Evolutionary conservation across 352 stramenopile species (phyloP).

Genomic region (Globisporangium mamillatum): DNA sequence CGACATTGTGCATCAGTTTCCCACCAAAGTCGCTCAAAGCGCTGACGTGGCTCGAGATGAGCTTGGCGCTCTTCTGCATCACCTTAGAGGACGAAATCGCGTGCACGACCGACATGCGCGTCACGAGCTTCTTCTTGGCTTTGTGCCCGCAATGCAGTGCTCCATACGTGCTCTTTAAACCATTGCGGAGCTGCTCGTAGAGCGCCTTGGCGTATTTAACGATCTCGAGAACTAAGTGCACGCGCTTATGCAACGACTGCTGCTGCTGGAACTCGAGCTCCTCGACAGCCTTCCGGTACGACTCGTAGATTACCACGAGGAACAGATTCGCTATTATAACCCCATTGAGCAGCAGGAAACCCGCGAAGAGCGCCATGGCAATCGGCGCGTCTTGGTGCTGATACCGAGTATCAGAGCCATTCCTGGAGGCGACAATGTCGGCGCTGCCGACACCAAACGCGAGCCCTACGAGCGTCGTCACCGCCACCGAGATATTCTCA

Average conservation of each 20-base stretch:
- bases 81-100: conserved; percentile 19
- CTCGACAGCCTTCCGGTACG: conserved; percentile 29
- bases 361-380: conserved; percentile 30
- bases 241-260: conserved; percentile 19
- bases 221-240: conserved; percentile 27
- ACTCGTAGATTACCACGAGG: conserved; percentile 43
- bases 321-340: conserved; percentile 46
- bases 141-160: background rate
- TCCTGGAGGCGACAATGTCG: conserved; percentile 7
- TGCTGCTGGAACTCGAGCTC: conserved; percentile 24
- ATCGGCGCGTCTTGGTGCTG: conserved; percentile 19
- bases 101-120: conserved; percentile 19
- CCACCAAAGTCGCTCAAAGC: conserved; percentile 20
- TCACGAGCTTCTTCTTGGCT: conserved; percentile 3
- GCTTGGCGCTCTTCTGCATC: conserved; percentile 18
- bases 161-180: background rate
- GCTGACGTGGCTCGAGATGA: conserved; percentile 21
- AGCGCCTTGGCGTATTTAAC: conserved; percentile 19
- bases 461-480: conserved; percentile 36
- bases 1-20: conserved; percentile 24
- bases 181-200: background rate
- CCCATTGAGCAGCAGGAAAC: conserved; percentile 44
- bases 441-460: conserved; percentile 25
- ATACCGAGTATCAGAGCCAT: background rate
- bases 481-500: conserved; percentile 30